phyloP scores from a whole-genome alignment of 352 stramenopile species.

The Phytophthora sp. region DNA sequence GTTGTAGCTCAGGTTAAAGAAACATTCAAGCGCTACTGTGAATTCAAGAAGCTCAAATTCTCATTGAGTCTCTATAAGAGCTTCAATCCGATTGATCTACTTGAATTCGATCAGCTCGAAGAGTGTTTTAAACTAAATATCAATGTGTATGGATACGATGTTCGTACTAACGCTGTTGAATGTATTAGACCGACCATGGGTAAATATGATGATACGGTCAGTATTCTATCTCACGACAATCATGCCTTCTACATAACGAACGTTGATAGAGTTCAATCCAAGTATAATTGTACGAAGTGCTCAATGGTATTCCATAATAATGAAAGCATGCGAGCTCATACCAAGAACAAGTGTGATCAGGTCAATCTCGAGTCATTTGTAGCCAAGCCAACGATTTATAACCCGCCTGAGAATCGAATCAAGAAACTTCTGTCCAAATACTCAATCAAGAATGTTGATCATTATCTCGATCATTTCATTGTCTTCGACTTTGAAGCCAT shows the following conservation, averaged over 20 bases:
- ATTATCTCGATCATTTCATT: slow-evolving; percentile 30
- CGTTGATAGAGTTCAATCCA: slow-evolving; percentile 8
- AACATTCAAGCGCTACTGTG: too few relatives aligned
- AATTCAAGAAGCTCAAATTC: not conserved
- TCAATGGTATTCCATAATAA: slow-evolving; percentile 17
- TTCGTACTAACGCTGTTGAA: not conserved
- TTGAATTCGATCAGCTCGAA: slow-evolving; percentile 21
- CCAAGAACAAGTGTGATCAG: slow-evolving; percentile 28
- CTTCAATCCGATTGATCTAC: slow-evolving; percentile 20
- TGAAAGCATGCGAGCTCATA: slow-evolving; percentile 20
- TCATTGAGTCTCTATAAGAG: not conserved
- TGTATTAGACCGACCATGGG: not conserved
- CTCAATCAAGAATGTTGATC: slow-evolving; percentile 3
- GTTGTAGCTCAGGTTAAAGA: not conserved
- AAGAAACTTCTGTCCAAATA: not conserved
- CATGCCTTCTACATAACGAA: slow-evolving; percentile 39
- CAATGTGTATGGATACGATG: slow-evolving; percentile 6
- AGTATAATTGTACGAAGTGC: slow-evolving; percentile 12
- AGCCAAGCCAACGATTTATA: slow-evolving; percentile 2
- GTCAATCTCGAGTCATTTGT: slow-evolving; percentile 26
- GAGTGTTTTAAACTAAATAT: slow-evolving; percentile 13
- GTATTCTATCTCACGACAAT: slow-evolving; percentile 10
- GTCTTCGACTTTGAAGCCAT: slow-evolving; percentile 17
- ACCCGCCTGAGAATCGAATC: not conserved
- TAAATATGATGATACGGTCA: not conserved